These are phyloP conservation scores for Dendryphion nanum DNA, from an alignment of 2,329 filamentous ascomycete genomes.

Conservation along the genomic window DNA sequence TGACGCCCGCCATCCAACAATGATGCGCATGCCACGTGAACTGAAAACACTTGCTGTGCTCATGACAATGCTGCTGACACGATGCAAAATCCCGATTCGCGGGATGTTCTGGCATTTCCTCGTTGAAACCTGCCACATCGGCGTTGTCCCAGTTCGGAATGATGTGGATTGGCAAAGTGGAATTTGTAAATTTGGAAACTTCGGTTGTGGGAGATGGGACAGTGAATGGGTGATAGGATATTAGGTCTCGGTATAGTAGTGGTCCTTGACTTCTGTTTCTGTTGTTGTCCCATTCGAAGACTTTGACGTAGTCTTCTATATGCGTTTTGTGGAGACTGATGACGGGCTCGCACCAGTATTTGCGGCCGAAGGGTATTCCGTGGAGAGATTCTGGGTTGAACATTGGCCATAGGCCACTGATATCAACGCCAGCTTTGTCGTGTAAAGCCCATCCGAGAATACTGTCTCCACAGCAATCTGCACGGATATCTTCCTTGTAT, in stretches of 20 bases:
- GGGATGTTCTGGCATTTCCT: slow-evolving; percentile 1
- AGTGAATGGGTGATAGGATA: not conserved
- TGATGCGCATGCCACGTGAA: slow-evolving; percentile 17
- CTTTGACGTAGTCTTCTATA: slow-evolving; percentile 41
- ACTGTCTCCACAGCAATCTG: slow-evolving; percentile 41
- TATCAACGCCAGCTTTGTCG: slow-evolving; percentile 15
- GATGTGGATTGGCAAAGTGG: slow-evolving; percentile 6
- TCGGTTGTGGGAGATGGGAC: not conserved
- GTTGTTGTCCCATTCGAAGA: slow-evolving; percentile 43
- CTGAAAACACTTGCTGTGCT: slow-evolving; percentile 10
- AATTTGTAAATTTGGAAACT: slow-evolving; percentile 1
- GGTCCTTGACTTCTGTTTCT: slow-evolving; percentile 7
- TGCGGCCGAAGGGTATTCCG: slow-evolving; percentile 29
- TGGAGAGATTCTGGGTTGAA: slow-evolving; percentile 38
- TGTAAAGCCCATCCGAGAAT: slow-evolving; percentile 21
- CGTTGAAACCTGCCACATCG: slow-evolving; percentile 2
- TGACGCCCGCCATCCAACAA: slow-evolving; percentile 19
- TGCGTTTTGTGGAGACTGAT: slow-evolving; percentile 30
- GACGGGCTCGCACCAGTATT: slow-evolving; percentile 39
- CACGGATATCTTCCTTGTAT: slow-evolving; percentile 9
- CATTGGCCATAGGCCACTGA: slow-evolving; percentile 36
- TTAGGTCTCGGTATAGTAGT: not conserved
- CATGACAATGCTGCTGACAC: slow-evolving; percentile 8
- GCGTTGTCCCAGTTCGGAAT: slow-evolving; percentile 10
- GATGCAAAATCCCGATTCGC: slow-evolving; percentile 1